Evolutionary conservation across 768 basidiomycete genomes (phyloP), one percentile per base, ranked within the genome.

Genomic region (Mycena filopes): DNA sequence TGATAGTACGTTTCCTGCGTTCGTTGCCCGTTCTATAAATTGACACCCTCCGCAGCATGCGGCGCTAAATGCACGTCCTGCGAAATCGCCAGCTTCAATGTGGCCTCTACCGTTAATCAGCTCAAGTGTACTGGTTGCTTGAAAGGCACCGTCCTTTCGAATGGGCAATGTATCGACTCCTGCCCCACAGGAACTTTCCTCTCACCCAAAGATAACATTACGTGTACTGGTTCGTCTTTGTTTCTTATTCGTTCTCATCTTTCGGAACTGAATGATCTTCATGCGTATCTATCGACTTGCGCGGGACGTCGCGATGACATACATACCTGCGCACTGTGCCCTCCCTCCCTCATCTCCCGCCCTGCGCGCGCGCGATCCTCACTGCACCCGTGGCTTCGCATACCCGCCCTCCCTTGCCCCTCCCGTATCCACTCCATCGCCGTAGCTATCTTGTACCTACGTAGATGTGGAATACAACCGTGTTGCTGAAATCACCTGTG

Each of bases 1-100:
- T 72, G 93, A 96, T 72, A 86, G 94, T 94, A 71, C 76, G 91
- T 83, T 41, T 55, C 28, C 38, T 48, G 59, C 8, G 29, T 40
- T 50, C 43, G 59, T 20, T 23, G 53, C 20, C 18, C n/a, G 0
- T 40, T 33, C 47, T 23, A 23, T 50, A 42, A 56, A 31, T 68
- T 53, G 59, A 56, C 25, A 29, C 60, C 43, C 61, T 57, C 65
- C 16, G 33, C 68, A 95, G 93, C 86, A 59, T 95, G 95, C 74
- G 94, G 94, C 10, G 81, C 91, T 2, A 91, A 91, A 75, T 96
- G 94, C 73, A 91, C 90, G 11, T 81, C 87, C 3, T 96, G 95
- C 79, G 79, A 83, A 58, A 93, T 94, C 65, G 81, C 91, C 7
- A 86, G 84, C 68, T 96, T 96, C 74, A 89, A 74, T 63, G 82